Conservation (phyloP, 495 filamentous ascomycete species). For the Clavariopsis aquatica region DNA sequence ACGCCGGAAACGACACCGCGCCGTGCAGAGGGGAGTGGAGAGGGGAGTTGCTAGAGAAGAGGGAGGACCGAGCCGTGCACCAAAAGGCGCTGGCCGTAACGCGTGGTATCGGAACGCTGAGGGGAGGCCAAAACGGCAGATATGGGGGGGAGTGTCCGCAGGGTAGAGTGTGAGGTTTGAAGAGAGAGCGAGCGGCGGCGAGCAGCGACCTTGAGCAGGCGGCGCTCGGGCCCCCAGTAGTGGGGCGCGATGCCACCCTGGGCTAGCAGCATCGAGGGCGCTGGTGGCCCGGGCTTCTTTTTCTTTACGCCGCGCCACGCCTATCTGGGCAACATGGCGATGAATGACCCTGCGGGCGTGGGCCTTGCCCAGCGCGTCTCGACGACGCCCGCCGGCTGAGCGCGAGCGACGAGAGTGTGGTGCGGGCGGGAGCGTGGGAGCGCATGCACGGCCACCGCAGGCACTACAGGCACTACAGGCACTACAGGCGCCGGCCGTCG, state of each 20-base stretch:
- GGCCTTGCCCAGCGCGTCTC: neutral
- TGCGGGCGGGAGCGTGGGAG: neutral
- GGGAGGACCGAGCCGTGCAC: conserved; percentile 33
- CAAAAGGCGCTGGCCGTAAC: conserved; percentile 41
- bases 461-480: neutral
- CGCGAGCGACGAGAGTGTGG: no score
- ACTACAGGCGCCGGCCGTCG: neutral
- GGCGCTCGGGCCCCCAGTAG: neutral
- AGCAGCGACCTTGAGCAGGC: neutral
- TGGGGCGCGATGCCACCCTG: neutral
- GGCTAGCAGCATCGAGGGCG: neutral
- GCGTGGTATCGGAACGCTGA: conserved; percentile 27
- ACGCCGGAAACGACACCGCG: conserved; percentile 37
- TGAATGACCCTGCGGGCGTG: no score
- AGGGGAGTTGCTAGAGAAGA: conserved; percentile 15
- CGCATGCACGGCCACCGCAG: neutral
- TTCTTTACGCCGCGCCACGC: conserved; percentile 2
- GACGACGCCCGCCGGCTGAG: no score
- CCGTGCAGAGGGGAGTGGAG: conserved; percentile 14
- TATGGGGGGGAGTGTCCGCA: neutral
- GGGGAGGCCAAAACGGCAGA: conserved; percentile 38
- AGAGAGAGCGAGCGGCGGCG: conserved; percentile 8
- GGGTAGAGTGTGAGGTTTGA: conserved; percentile 1
- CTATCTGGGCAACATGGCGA: neutral
- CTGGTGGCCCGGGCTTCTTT: neutral